These are phyloP conservation scores for Rosa multiflora DNA, from an alignment of 306 rosid species.

Conservation along the genomic window DNA sequence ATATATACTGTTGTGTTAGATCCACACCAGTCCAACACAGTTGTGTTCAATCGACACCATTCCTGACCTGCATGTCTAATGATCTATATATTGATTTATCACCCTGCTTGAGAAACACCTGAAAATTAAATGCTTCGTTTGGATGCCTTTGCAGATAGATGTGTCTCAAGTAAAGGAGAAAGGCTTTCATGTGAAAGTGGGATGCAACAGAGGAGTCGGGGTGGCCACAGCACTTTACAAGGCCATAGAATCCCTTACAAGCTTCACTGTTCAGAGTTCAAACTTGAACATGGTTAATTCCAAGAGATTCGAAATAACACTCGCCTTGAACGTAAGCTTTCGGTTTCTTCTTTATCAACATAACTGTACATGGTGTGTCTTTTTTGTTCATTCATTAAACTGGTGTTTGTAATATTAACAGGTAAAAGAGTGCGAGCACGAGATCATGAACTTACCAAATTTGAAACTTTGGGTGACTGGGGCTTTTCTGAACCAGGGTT, in stretches of 20 bases:
- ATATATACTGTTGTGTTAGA: no score
- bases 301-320: slow-evolving; percentile 54
- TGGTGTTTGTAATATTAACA: slow-evolving; percentile 19
- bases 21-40: no score
- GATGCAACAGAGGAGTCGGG: slow-evolving; percentile 61
- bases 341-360: neutral
- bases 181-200: slow-evolving; percentile 66
- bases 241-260: slow-evolving; percentile 71
- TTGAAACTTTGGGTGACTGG: slow-evolving; percentile 90
- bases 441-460: slow-evolving; percentile 62
- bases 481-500: slow-evolving; percentile 83
- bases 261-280: slow-evolving; percentile 64
- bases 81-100: neutral
- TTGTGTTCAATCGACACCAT: neutral
- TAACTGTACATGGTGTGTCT: neutral
- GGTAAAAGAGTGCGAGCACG: slow-evolving; percentile 59
- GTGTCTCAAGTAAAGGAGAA: slow-evolving; percentile 84
- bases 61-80: neutral
- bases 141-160: slow-evolving; percentile 50
- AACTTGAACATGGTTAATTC: slow-evolving; percentile 61
- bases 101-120: neutral
- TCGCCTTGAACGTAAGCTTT: slow-evolving; percentile 55
- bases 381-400: neutral
- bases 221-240: slow-evolving; percentile 63
- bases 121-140: neutral